Base-by-base conservation (phyloP, 768 basidiomycete genomes). In the Mycena maculata region DNA sequence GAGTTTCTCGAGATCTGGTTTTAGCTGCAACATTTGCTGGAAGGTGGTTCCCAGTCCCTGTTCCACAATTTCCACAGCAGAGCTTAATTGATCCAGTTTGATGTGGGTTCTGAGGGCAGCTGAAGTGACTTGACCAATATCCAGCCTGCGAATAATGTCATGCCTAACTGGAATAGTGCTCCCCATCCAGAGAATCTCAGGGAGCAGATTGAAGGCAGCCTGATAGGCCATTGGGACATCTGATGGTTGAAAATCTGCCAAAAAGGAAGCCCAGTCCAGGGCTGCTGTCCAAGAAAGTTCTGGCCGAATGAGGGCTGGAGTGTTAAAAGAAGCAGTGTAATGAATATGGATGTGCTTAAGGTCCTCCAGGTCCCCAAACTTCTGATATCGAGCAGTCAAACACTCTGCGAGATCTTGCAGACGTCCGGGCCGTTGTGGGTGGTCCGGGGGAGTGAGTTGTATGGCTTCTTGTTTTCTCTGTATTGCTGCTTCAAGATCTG, bases 61-160 rank as follows among this genome's bases (percentile, higher is more conserved):
- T 27, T 38, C 56, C 41, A 58, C 9, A n/a, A 58, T 23, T 58
- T 58, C 39, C 6, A 58, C 28, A 28, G 56, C 56, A 28, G 44
- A 6, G 3, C 5, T 28, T 15, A 58, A 39, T 2, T 44, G 36
- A 7, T 4, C 5, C 1, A 44, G 15, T 2, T 39, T 20, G 22
- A 45, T 58, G 27, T 28, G 45, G 16, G 39, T 31, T 20, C 22
- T 6, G 4, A 30, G n/a, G 9, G 56, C 56, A 45, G 27, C 45
- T 27, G 56, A 27, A 33, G 56, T 45, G 15, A n/a, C 41, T n/a
- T 12, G 7, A 2, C 27, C 16, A 31, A 58, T 58, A 30, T 45
- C 33, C 5, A 58, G 12, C 18, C 56, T 9, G 28, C n/a, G 56
- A 16, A 58, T 20, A 9, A 28, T 28, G 30, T 41, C 41, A 44